Evolutionary conservation across 805 yeast genomes (phyloP).

Genomic region (Kazachstania kunashirensis): DNA sequence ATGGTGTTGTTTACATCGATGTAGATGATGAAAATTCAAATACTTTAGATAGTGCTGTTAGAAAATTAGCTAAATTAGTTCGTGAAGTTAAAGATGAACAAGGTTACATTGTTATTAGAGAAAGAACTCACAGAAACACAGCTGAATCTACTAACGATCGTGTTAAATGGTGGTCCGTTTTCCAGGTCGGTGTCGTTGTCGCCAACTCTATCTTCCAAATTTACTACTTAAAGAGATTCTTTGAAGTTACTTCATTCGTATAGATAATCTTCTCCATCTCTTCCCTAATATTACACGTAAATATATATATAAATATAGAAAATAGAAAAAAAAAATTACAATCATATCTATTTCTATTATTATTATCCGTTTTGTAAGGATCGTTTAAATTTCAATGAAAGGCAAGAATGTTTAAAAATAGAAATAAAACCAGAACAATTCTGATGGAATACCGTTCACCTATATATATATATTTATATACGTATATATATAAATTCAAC

Average conservation of each 20-base stretch:
- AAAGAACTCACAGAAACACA: constrained; percentile 95
- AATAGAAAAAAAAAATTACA: too few species aligned
- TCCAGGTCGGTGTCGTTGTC: constrained; percentile 80
- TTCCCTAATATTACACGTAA: too few species aligned
- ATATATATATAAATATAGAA: too few species aligned
- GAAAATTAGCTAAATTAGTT: constrained; percentile 62
- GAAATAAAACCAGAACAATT: too few species aligned
- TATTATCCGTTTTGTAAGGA: too few species aligned
- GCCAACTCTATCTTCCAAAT: constrained; percentile 87
- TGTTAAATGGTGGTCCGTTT: constrained; percentile 95
- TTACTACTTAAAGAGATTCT: constrained; percentile 85
- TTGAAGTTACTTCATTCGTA: constrained; percentile 87
- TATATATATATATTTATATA: too few species aligned
- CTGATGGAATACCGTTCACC: too few species aligned
- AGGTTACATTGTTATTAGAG: constrained; percentile 87
- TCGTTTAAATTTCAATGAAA: too few species aligned
- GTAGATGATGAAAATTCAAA: constrained; percentile 65
- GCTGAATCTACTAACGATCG: constrained; percentile 96
- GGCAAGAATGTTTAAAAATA: too few species aligned
- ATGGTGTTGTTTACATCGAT: constrained; percentile 83
- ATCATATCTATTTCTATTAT: too few species aligned
- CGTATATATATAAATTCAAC: too few species aligned
- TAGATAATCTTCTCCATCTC: constrained; percentile 23
- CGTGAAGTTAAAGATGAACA: constrained; percentile 86
- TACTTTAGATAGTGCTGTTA: constrained; percentile 75